These are phyloP conservation scores for Mycosarcoma maydis DNA, from an alignment of 1,284 basidiomycete genomes.

Conservation along the genomic window DNA sequence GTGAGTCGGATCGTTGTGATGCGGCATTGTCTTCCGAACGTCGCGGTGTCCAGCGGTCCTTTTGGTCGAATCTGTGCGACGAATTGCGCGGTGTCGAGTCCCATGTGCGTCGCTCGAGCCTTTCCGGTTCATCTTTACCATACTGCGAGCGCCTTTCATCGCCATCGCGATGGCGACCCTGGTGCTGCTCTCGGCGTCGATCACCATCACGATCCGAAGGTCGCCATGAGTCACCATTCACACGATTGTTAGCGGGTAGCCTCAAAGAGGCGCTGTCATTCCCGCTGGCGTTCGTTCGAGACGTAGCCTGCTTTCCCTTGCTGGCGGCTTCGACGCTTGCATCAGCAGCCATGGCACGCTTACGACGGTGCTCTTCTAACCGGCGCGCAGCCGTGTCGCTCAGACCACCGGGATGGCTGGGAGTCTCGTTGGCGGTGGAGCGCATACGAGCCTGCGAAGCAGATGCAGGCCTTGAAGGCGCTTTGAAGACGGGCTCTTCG, in stretches of 20 bases:
- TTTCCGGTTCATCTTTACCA: slow-evolving; percentile 4
- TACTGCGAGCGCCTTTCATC: neutral
- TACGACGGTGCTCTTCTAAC: slow-evolving; percentile 48
- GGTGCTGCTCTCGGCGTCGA: neutral
- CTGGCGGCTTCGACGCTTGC: slow-evolving; percentile 6
- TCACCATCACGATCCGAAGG: slow-evolving; percentile 18
- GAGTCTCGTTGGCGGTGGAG: slow-evolving; percentile 42
- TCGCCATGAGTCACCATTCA: slow-evolving; percentile 22
- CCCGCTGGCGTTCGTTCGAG: neutral
- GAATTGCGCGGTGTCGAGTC: slow-evolving; percentile 42
- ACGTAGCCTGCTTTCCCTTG: slow-evolving; percentile 12
- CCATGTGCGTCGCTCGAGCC: slow-evolving; percentile 34
- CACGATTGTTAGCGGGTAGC: neutral
- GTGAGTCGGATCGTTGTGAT: slow-evolving; percentile 4
- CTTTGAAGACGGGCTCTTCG: slow-evolving; percentile 38
- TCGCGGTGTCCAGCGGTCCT: slow-evolving; percentile 20
- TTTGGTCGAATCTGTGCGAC: neutral
- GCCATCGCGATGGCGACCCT: neutral
- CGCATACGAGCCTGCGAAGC: slow-evolving; percentile 20
- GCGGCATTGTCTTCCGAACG: neutral
- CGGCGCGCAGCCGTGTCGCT: slow-evolving; percentile 38
- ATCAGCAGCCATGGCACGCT: slow-evolving; percentile 25
- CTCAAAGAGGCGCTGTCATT: neutral
- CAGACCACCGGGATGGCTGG: slow-evolving; percentile 51
- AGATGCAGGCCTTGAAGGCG: slow-evolving; percentile 39